Base-by-base conservation (phyloP, 345 rosid genomes). In the Eucalyptus pumila region DNA sequence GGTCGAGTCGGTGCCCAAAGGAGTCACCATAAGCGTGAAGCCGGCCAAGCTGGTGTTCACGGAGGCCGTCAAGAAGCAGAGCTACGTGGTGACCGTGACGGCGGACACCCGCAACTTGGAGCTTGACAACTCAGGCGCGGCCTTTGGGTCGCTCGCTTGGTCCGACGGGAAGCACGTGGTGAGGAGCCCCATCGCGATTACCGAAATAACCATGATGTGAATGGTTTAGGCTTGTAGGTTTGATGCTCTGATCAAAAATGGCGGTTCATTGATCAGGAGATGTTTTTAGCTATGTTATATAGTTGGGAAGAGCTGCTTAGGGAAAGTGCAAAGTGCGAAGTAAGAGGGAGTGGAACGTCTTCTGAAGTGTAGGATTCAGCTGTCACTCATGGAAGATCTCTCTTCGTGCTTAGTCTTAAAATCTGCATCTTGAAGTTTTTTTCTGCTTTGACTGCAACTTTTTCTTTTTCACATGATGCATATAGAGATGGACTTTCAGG, bases 141-240 rank as follows among this genome's bases (percentile, higher is more conserved):
- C 88, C 2, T 97, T 95, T 49, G 98, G 99, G 88, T 95, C 98
- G 3, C 90, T 97, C 42, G 91, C 96, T 3, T 97, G 99, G 99
- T 93, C 94, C 1, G 96, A 97, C 44, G 98, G 96, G 89, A 94
- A 90, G 89, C 99, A 96, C 88, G 88, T 88, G 72, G 98, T 95
- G 49, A 91, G 97, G 93, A 96, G 95, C 92, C 96, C 98, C 81
- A 42, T 97, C n/a, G 94, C 92, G 34, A 92, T 96, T 32, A 96
- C 97, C 15, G 94, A 97, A 89, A 58, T 94, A 24, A 92, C 91
- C 47, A 95, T 94, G 14, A 88, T 96, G 91, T 95, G 58, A 89
- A 76, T 6, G 83, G 27, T 37, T 37, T 76, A 76, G 83, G 83
- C 27, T 76, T 76, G 83, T 37, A 76, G 83, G 42, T 76, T 37